These are phyloP conservation scores for Deuterostichococcus epilithicus DNA, from an alignment of 139 green algal genomes.

Conservation along the genomic window DNA sequence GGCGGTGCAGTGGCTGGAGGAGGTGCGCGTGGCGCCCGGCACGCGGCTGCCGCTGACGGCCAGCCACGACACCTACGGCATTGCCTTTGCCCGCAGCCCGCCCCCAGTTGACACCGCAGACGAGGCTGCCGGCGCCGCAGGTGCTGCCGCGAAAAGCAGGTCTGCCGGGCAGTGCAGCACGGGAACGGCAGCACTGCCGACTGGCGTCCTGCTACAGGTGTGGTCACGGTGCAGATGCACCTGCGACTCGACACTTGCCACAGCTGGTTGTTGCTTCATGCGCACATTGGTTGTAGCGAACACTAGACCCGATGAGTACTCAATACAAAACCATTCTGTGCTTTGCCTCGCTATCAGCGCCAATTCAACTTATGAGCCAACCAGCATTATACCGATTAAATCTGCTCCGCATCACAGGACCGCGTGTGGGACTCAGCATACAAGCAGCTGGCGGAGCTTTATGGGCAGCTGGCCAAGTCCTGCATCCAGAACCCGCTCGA, in stretches of 20 bases:
- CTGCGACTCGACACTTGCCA: too few species aligned
- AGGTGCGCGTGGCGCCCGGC: conserved; percentile 36
- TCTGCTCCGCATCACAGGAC: too few species aligned
- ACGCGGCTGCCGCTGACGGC: conserved; percentile 34
- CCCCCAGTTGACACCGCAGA: too few species aligned
- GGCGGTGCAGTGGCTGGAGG: conserved; percentile 68
- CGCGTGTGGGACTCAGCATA: conserved; percentile 29
- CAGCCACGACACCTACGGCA: conserved; percentile 61
- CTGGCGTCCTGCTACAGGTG: conserved; percentile 5
- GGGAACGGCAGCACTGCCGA: background rate
- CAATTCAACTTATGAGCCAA: too few species aligned
- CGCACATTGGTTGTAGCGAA: too few species aligned
- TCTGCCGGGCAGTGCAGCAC: too few species aligned
- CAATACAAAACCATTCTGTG: too few species aligned
- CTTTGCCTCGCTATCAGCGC: too few species aligned
- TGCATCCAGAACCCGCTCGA: conserved; percentile 61
- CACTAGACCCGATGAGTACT: too few species aligned
- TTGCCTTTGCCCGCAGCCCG: conserved; percentile 30
- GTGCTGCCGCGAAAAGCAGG: too few species aligned
- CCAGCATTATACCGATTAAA: too few species aligned
- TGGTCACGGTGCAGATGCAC: background rate
- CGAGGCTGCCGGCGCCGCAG: background rate
- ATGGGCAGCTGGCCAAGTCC: conserved; percentile 41
- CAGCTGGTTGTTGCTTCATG: too few species aligned
- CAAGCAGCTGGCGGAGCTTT: conserved; percentile 27